A percentile compares a stretch with the other conserved stretches of the same genome.
Conservation (phyloP, 2,329 filamentous ascomycete genomes). For the Ascochyta fabae region DNA sequence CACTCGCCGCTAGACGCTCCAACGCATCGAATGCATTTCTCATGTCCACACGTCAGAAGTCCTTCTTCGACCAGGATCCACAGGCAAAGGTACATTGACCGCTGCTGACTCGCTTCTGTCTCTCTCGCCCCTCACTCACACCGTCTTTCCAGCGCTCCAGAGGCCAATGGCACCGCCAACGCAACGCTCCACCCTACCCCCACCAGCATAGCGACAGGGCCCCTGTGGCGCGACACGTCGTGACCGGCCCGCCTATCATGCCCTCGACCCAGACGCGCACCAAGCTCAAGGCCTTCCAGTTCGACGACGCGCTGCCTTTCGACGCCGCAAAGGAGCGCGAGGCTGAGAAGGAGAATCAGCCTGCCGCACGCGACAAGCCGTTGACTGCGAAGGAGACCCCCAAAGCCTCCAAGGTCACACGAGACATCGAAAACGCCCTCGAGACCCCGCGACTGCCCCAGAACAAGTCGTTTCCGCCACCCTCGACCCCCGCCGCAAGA, state of each 20-base stretch:
- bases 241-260: constrained; percentile 51
- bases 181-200: constrained; percentile 35
- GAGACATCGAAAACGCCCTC: constrained; percentile 23
- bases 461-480: constrained; percentile 48
- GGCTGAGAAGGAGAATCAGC: constrained; percentile 55
- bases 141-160: constrained; percentile 28
- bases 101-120: constrained; percentile 1
- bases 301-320: constrained; percentile 49
- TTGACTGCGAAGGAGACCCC: constrained; percentile 25
- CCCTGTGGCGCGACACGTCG: constrained; percentile 42
- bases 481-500: constrained; percentile 65
- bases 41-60: constrained; percentile 58
- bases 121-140: constrained; percentile 9
- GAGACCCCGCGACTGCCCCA: constrained; percentile 38
- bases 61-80: constrained; percentile 59
- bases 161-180: constrained; percentile 47
- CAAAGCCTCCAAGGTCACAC: constrained; percentile 26
- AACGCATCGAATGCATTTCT: constrained; percentile 16
- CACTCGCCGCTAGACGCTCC: constrained; percentile 7
- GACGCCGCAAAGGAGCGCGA: constrained; percentile 31
- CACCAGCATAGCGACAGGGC: constrained; percentile 34
- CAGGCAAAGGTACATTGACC: constrained; percentile 47
- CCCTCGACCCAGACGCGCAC: constrained; percentile 60
- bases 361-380: constrained; percentile 10
- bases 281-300: constrained; percentile 63